phyloP scores from a whole-genome alignment of 2,329 filamentous ascomycete genomes.

The Aspergillus aculeatus region DNA sequence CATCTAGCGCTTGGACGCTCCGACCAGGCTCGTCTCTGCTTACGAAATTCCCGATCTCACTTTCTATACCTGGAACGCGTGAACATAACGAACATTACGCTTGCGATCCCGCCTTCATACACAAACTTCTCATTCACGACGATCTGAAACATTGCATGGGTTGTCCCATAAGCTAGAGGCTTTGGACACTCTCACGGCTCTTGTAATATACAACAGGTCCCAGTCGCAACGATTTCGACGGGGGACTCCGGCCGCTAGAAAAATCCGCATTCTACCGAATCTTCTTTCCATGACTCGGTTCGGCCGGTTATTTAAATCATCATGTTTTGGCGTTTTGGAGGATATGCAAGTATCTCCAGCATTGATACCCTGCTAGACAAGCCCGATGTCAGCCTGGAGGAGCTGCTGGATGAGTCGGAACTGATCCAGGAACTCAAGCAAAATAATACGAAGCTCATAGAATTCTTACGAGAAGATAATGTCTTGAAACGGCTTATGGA shows the following conservation, averaged over 20 bases:
- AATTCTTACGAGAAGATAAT: constrained; percentile 85
- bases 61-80: constrained; percentile 11
- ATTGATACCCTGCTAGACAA: constrained; percentile 97
- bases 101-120: background rate
- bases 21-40: constrained; percentile 23
- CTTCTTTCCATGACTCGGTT: constrained; percentile 38
- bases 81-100: constrained; percentile 13
- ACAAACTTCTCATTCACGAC: background rate
- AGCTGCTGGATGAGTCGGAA: constrained; percentile 92
- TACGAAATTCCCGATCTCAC: constrained; percentile 12
- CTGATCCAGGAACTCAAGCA: constrained; percentile 97
- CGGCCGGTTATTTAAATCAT: constrained; percentile 50
- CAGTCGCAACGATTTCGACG: constrained; percentile 28
- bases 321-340: constrained; percentile 99
- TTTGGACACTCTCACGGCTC: constrained; percentile 12
- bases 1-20: constrained; percentile 30
- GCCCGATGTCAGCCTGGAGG: constrained; percentile 88
- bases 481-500: constrained; percentile 82
- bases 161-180: constrained; percentile 14
- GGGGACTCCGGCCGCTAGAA: constrained; percentile 19
- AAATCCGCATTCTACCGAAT: constrained; percentile 21
- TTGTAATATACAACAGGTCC: constrained; percentile 29
- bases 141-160: constrained; percentile 10
- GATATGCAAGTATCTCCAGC: constrained; percentile 94
- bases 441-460: constrained; percentile 95